phyloP scores from a whole-genome alignment of 495 filamentous ascomycete species.

The Xylaria venustula region DNA sequence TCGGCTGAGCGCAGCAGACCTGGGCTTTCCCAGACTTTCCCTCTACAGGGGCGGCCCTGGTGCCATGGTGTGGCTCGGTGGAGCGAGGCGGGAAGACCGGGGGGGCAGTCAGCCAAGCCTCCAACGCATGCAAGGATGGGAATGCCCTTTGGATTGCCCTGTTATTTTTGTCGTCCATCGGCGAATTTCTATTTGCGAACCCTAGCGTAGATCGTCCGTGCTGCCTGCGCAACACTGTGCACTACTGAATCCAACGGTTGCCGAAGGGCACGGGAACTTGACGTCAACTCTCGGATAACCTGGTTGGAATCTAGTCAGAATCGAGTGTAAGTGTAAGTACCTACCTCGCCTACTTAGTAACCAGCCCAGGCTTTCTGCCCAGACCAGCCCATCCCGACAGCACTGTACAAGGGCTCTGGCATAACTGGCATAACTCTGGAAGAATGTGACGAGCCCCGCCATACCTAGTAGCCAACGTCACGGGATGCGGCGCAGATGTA shows the following conservation, averaged over 20 bases:
- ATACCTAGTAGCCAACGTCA: neutral
- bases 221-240: neutral
- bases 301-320: neutral
- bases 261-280: conserved; percentile 10
- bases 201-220: conserved; percentile 2
- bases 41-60: conserved; percentile 7
- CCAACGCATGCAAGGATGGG: neutral
- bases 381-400: no score
- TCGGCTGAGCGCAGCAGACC: conserved; percentile 4
- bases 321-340: no score
- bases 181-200: conserved; percentile 12
- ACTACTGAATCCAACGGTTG: neutral
- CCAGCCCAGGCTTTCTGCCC: no score
- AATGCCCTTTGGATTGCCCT: conserved; percentile 6
- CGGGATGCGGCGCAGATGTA: neutral
- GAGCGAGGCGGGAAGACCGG: conserved; percentile 9
- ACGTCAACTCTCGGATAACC: neutral
- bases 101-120: conserved; percentile 13
- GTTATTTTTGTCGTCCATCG: conserved; percentile 15
- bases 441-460: neutral
- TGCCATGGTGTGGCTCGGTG: conserved; percentile 1
- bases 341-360: no score
- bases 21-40: neutral
- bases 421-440: no score
- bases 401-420: no score